Evolutionary conservation across 768 basidiomycete genomes (phyloP).

Genomic region (Naematelia aurantialba): DNA sequence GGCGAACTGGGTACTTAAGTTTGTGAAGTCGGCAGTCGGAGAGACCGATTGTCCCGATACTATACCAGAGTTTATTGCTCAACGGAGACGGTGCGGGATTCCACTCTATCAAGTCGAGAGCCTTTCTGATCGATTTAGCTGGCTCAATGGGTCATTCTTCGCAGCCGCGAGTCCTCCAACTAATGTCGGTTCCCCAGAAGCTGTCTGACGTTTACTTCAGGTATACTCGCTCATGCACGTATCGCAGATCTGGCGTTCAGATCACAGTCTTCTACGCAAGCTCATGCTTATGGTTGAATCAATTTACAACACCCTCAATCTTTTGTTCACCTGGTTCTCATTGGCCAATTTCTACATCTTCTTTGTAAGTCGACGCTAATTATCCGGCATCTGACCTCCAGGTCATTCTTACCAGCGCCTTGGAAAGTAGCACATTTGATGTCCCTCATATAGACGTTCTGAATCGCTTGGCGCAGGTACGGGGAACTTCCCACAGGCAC

Average conservation of each 20-base stretch:
- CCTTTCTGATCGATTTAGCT: slow-evolving; percentile 31
- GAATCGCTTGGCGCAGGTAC: slow-evolving; percentile 71
- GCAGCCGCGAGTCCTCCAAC: slow-evolving; percentile 57
- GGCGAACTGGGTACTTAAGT: slow-evolving; percentile 46
- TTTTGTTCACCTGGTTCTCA: slow-evolving; percentile 85
- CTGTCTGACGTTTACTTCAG: slow-evolving; percentile 12
- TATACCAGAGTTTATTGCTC: slow-evolving; percentile 87
- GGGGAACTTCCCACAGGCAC: slow-evolving; percentile 7
- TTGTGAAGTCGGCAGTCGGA: slow-evolving; percentile 69
- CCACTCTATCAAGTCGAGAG: background rate
- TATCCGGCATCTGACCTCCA: slow-evolving; percentile 39
- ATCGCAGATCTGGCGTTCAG: slow-evolving; percentile 71
- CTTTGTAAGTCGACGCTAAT: slow-evolving; percentile 61
- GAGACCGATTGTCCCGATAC: slow-evolving; percentile 92
- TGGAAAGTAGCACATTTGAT: slow-evolving; percentile 70
- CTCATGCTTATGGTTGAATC: slow-evolving; percentile 71
- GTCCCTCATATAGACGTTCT: slow-evolving; percentile 66
- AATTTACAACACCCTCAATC: slow-evolving; percentile 77
- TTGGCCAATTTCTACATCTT: slow-evolving; percentile 94
- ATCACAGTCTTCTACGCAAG: slow-evolving; percentile 76
- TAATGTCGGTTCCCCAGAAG: background rate
- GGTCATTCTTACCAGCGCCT: slow-evolving; percentile 81
- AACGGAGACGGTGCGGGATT: slow-evolving; percentile 74
- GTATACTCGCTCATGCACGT: slow-evolving; percentile 88
- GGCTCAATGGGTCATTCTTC: slow-evolving; percentile 77